Evolutionary conservation across 2,329 filamentous ascomycete genomes (phyloP).

Genomic region (Exophiala viscosa): DNA sequence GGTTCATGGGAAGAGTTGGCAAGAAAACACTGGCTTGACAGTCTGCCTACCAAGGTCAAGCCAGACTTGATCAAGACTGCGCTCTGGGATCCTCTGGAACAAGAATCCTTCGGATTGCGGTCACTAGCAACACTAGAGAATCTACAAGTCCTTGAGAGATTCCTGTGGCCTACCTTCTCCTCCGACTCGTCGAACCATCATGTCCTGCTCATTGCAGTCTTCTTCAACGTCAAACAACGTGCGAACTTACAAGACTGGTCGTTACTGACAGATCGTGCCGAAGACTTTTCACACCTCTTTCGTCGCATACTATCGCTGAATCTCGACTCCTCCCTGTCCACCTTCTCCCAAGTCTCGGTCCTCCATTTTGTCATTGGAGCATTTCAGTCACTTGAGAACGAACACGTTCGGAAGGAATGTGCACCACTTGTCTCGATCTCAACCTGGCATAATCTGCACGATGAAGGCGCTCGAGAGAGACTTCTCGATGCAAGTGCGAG

Average conservation of each 20-base stretch:
- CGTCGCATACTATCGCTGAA: constrained; percentile 84
- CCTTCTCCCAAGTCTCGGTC: constrained; percentile 72
- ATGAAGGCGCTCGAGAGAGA: constrained; percentile 67
- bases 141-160: constrained; percentile 85
- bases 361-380: constrained; percentile 84
- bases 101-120: constrained; percentile 71
- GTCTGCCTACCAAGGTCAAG: constrained; percentile 59
- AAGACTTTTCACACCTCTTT: constrained; percentile 85
- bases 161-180: constrained; percentile 89
- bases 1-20: constrained; percentile 64
- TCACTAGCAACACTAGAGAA: constrained; percentile 82
- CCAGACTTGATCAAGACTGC: constrained; percentile 76
- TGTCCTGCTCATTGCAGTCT: constrained; percentile 77
- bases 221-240: constrained; percentile 82
- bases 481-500: constrained; percentile 70
- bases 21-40: constrained; percentile 77
- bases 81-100: constrained; percentile 85
- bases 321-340: constrained; percentile 64
- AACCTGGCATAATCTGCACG: constrained; percentile 90
- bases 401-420: constrained; percentile 89
- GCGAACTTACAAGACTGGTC: constrained; percentile 84
- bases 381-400: constrained; percentile 89
- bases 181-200: constrained; percentile 90
- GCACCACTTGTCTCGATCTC: constrained; percentile 91
- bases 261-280: constrained; percentile 70